Base-by-base conservation (phyloP, 768 basidiomycete genomes). In the Leccinellum albellum region DNA sequence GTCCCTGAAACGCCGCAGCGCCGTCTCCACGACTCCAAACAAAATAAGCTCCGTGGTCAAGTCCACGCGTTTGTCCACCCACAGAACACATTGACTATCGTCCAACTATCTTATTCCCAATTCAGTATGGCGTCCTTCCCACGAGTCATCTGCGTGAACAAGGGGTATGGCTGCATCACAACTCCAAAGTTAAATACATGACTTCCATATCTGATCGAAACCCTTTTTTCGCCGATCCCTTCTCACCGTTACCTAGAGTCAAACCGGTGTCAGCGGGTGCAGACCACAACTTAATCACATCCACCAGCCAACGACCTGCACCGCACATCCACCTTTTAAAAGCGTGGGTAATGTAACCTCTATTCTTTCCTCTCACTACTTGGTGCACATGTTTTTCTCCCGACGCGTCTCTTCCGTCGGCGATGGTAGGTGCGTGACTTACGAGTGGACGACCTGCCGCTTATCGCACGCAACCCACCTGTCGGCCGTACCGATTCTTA, bases 1-100 rank as follows among this genome's bases (percentile, higher is more conserved):
- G 53, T 56, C 65, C 60, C 66, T 65, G 66, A 59, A 53, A 65
- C 66, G 66, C 66, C 66, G 66, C 66, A 68, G 66, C 47, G 35
- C 64, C 50, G 53, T 57, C 53, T 21, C 57, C 66, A 67, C 61
- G 66, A 56, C 63, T 57, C 13, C 17, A 15, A 23, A 20, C 54
- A 53, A 59, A 32, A 53, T 53, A 61, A 56, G 59, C 48, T 57
- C 53, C 57, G 32, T 58, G 44, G 20, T 40, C 45, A 33, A 9
- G 51, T 15, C 51, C 64, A 67, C 56, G 62, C 60, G 62, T 35
- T 46, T 7, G 3, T 47, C 57, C 60, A 26, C 54, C 65, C 46
- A 8, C 54, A 67, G 47, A 57, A 58, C 65, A 55, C 66, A 56
- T 62, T 65, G 57, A 54, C 56, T 17, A 57, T 50, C 49, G 17